Base-by-base conservation (phyloP, 495 filamentous ascomycete species). In the Aspergillus cristatus region DNA sequence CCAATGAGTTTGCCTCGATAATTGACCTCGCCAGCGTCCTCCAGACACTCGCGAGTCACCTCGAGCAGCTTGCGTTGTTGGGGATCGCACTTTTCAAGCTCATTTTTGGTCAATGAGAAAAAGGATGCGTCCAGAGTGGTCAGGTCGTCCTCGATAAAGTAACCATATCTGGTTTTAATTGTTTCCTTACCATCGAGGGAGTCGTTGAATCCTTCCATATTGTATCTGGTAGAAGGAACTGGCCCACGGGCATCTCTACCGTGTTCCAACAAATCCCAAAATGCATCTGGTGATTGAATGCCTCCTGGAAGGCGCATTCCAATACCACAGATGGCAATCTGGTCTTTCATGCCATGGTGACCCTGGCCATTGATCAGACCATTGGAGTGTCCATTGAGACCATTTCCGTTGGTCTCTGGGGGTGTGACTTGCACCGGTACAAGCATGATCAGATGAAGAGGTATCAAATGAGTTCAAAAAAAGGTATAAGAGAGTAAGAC, bases 271-370 rank as follows among this genome's bases (percentile, higher is more conserved):
- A 69, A 47, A 24, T 68, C 45, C 51, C 53, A 72, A 14, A 67
- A 50, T 3, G 51, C 50, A 8, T 43, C 29, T 8, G 28, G 41
- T 17, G 42, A 47, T 6, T 22, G 39, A n/a, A 68, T 57, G 1
- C 53, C 56, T 1, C 65, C 66, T 5, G 66, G 65, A 8, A 70
- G 54, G 14, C 65, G 51, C 37, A 63, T 33, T 11, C 45, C 65
- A 51, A 68, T 58, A 8, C 68, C 65, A 29, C 49, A 51, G 34
- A 71, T 64, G 8, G 67, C 64, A 17, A 71, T 63, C n/a, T n/a
- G n/a, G n/a, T n/a, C n/a, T n/a, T n/a, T n/a, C n/a, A n/a, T n/a
- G n/a, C n/a, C n/a, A n/a, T 7, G 59, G 58, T 14, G 34, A 28
- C 33, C 17, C 28, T 40, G 7, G 13, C 37, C 7, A n/a, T 26